These are phyloP conservation scores for Salmacisia buchloeana DNA, from an alignment of 1,284 basidiomycete species.

Conservation along the genomic window DNA sequence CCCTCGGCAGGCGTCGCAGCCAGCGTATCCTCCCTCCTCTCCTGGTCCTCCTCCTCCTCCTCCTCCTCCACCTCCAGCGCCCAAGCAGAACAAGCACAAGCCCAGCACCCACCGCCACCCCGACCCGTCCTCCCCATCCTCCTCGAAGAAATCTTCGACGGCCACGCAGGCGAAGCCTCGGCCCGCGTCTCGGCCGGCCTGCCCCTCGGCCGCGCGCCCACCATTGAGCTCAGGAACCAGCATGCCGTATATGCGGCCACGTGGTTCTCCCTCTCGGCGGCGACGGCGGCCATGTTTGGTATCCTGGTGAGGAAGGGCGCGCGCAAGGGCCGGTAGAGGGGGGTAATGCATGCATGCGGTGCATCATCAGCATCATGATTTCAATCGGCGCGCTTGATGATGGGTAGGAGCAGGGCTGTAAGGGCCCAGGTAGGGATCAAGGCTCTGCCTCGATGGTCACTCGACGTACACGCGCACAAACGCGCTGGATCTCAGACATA, in stretches of 20 bases:
- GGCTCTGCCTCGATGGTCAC: too few relatives aligned
- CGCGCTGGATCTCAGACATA: too few relatives aligned
- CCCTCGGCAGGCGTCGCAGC: constrained; percentile 25
- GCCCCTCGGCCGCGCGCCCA: constrained; percentile 77
- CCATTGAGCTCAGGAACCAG: constrained; percentile 84
- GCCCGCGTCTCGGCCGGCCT: constrained; percentile 66
- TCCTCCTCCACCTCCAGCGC: too few relatives aligned
- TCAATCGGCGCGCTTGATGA: too few relatives aligned
- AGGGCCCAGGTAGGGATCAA: too few relatives aligned
- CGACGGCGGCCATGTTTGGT: constrained; percentile 38
- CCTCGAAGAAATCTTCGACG: constrained; percentile 55
- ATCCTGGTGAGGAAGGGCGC: constrained; percentile 27
- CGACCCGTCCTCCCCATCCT: constrained; percentile 36
- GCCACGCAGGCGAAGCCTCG: constrained; percentile 67
- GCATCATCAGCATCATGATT: too few relatives aligned
- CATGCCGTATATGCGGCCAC: constrained; percentile 93
- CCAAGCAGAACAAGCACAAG: too few relatives aligned
- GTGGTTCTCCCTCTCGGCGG: constrained; percentile 61
- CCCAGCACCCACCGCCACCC: neutral
- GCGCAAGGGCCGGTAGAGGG: constrained; percentile 20
- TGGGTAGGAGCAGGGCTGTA: too few relatives aligned
- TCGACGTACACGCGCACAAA: too few relatives aligned
- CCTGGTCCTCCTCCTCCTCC: neutral
- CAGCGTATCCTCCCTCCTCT: constrained; percentile 26
- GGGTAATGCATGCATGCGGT: too few relatives aligned